Evolutionary conservation across 352 stramenopile species (phyloP), one percentile per base, ranked within the genome.

Genomic region (Peronospora farinosa): DNA sequence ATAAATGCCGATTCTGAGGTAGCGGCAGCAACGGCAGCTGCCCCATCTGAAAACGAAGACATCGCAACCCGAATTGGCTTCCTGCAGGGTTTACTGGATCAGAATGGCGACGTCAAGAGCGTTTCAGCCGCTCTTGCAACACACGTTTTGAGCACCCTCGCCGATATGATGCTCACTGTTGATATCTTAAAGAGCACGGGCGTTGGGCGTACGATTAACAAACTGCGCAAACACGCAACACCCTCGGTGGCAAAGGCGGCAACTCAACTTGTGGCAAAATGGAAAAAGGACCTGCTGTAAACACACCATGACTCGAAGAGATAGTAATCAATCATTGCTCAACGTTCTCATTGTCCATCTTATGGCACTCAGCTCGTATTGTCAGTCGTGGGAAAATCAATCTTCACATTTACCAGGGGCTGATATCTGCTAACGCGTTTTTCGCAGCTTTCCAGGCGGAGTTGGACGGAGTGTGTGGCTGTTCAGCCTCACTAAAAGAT

Each of bases 241-340:
- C 56, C 80, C 5, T 54, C 79, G 1, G 83, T 94, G 7, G 74
- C 80, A 13, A 86, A 81, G 44, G 58, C 56, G 7, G 80, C 83
- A 1, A 81, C 77, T 21, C 64, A 77, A 49, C 66, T 94, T 16
- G 79, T 92, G 12, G 73, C 78, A 47, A 84, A 88, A 63, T 94
- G 83, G 80, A 94, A 94, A 56, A 89, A 89, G 25, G 74, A 87
- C 39, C 54, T 90, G 68, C 64, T 90, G 54, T 90, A 74, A 50
- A n/a, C 37, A 37, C 13, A 15, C 16, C 9, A 33, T 44, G 8
- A 41, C 13, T 49, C 25, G 30, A 49, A 48, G 11, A 57, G 49
- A 54, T 42, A 37, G 15, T n/a, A 41, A 11, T 32, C 28, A 32
- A 12, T 32, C 10, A 12, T 7, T 32, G 28, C 9, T 32, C 8